A percentile compares a stretch with the other conserved stretches of the same genome.
phyloP scores from a whole-genome alignment of 2,329 filamentous ascomycete species.

The Amphichorda felina region DNA sequence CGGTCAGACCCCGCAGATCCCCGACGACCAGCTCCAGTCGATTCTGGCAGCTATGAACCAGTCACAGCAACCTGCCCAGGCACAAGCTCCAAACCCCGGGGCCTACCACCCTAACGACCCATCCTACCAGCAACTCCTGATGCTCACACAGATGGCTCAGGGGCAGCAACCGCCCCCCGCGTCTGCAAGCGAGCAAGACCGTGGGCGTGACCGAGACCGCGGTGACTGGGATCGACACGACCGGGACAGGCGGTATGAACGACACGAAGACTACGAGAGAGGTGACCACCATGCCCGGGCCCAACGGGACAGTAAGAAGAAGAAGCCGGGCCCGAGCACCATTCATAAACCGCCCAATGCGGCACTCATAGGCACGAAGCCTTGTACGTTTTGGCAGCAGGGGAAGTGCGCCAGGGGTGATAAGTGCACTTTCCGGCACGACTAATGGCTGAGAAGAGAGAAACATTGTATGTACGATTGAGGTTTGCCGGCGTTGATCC shows the following conservation, averaged over 20 bases:
- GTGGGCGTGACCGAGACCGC: conserved; percentile 8
- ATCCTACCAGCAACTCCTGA: conserved; percentile 26
- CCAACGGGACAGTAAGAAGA: conserved; percentile 27
- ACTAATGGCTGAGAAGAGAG: conserved; percentile 17
- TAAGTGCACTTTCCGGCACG: conserved; percentile 63
- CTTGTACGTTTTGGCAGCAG: conserved; percentile 59
- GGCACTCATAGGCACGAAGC: conserved; percentile 51
- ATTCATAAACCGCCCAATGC: conserved; percentile 35
- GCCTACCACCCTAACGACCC: conserved; percentile 24
- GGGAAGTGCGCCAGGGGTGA: conserved; percentile 63
- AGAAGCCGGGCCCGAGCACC: conserved; percentile 19
- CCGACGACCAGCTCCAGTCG: conserved; percentile 27
- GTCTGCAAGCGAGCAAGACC: conserved; percentile 7
- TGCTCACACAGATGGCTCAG: conserved; percentile 24
- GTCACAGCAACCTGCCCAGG: conserved; percentile 16
- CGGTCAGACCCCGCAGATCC: conserved; percentile 11
- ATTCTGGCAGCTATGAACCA: conserved; percentile 30
- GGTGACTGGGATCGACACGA: conserved; percentile 14
- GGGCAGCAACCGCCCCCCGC: conserved; percentile 1
- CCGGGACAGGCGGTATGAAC: conserved; percentile 8
- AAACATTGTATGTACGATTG: not conserved
- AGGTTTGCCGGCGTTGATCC: too few species aligned
- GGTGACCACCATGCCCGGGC: conserved; percentile 16
- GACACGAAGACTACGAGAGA: conserved; percentile 22
- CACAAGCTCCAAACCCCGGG: conserved; percentile 9